Percentiles rank a stretch among this genome's conserved stretches.
phyloP scores from a whole-genome alignment of 306 rosid species.

The Malus fusca region DNA sequence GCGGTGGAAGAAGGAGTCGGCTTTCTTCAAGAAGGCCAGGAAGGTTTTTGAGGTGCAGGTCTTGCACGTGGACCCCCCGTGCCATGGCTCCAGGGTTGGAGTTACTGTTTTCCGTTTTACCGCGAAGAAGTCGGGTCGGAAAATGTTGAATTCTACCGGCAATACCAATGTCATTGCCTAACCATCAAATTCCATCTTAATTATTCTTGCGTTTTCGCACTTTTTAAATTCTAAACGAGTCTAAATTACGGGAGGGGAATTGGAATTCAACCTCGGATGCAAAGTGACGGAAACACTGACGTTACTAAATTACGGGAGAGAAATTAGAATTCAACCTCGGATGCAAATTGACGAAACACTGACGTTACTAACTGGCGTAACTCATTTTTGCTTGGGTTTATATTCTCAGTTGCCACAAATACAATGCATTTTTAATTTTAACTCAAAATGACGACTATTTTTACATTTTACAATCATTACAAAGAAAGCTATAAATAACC shows the following conservation, averaged over 20 bases:
- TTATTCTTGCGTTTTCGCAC: background rate
- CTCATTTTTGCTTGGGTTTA: background rate
- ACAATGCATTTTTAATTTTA: background rate
- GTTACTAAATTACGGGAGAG: background rate
- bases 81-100: constrained; percentile 57
- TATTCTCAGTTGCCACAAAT: background rate
- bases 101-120: constrained; percentile 61
- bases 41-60: constrained; percentile 54
- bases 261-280: background rate
- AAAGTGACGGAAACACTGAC: too few relatives aligned
- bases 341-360: background rate
- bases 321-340: background rate
- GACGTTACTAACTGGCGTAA: too few relatives aligned
- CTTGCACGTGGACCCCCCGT: constrained; percentile 46
- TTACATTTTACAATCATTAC: background rate
- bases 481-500: background rate
- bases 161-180: background rate
- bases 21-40: constrained; percentile 74
- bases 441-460: background rate
- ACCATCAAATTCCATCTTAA: background rate
- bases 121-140: constrained; percentile 11
- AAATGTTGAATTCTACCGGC: background rate
- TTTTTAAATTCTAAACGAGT: too few relatives aligned
- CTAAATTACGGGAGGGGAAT: rapidly evolving
- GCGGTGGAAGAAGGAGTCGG: constrained; percentile 87